phyloP scores from a whole-genome alignment of 345 rosid genomes.

The Dimocarpus longan region DNA sequence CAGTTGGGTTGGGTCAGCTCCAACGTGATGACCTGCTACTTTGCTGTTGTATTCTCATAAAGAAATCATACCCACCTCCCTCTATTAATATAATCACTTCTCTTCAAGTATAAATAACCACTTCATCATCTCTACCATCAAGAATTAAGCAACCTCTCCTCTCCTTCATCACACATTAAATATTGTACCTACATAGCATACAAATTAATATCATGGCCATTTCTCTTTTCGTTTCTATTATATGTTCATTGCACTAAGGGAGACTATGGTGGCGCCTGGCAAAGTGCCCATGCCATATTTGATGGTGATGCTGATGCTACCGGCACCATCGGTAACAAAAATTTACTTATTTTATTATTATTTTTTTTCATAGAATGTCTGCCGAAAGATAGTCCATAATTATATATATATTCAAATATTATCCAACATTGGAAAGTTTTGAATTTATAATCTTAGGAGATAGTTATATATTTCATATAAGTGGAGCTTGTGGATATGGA shows the following conservation, averaged over 20 bases:
- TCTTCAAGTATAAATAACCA: not conserved
- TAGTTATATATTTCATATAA: not conserved
- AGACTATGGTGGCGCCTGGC: constrained; percentile 40
- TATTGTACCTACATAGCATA: not conserved
- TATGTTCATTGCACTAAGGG: constrained; percentile 7
- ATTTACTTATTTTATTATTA: too few relatives aligned
- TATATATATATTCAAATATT: too few relatives aligned
- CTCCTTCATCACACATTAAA: too few relatives aligned
- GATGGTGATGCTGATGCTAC: constrained; percentile 55
- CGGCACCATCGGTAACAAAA: constrained; percentile 51
- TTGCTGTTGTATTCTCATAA: not conserved
- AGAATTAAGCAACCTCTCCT: too few relatives aligned
- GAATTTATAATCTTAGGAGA: too few relatives aligned
- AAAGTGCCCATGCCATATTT: constrained; percentile 52
- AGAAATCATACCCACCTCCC: not conserved
- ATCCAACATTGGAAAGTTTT: too few relatives aligned
- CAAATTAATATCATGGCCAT: constrained; percentile 11
- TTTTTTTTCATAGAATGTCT: too few relatives aligned
- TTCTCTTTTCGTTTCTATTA: constrained; percentile 10
- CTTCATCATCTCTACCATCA: too few relatives aligned
- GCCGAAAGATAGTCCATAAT: too few relatives aligned
- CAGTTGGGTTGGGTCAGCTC: constrained; percentile 13
- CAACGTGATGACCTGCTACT: constrained; percentile 5
- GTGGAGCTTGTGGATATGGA: constrained; percentile 59
- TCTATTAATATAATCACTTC: not conserved